Evolutionary conservation across 1,139 yeast genomes (phyloP).

Genomic region (Spathaspora sp.): DNA sequence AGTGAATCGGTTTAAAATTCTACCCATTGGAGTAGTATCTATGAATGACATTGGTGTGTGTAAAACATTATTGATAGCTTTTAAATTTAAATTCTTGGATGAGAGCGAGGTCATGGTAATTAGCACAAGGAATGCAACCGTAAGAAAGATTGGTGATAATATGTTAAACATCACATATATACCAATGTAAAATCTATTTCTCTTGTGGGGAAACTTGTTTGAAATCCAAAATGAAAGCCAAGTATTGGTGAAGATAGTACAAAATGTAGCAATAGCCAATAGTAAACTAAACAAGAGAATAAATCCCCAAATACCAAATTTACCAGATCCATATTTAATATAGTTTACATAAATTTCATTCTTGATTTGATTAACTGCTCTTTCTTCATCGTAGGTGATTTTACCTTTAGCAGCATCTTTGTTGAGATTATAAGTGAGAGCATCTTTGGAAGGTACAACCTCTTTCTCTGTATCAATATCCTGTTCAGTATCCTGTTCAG

Average conservation of each 20-base stretch:
- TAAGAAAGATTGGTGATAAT: conserved; percentile 33
- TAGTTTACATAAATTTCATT: conserved; percentile 39
- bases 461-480: conserved; percentile 28
- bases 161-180: conserved; percentile 57
- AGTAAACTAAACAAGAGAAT: conserved; percentile 13
- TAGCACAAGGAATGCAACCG: conserved; percentile 43
- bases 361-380: conserved; percentile 38
- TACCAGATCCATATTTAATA: conserved; percentile 56
- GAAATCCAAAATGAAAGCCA: conserved; percentile 87
- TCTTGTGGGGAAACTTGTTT: conserved; percentile 43
- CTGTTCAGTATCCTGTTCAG: conserved; percentile 10
- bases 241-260: conserved; percentile 61
- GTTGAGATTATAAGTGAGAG: conserved; percentile 20
- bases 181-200: conserved; percentile 66
- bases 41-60: conserved; percentile 56
- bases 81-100: conserved; percentile 39
- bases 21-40: conserved; percentile 62
- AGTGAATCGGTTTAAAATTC: conserved; percentile 59
- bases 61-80: conserved; percentile 38
- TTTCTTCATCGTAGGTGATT: conserved; percentile 27
- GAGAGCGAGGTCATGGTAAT: conserved; percentile 51
- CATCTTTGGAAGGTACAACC: conserved; percentile 28
- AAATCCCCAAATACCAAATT: conserved; percentile 26
- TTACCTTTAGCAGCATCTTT: conserved; percentile 27
- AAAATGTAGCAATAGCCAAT: conserved; percentile 46